phyloP scores from a whole-genome alignment of 345 rosid species.

The Isatis tinctoria region DNA sequence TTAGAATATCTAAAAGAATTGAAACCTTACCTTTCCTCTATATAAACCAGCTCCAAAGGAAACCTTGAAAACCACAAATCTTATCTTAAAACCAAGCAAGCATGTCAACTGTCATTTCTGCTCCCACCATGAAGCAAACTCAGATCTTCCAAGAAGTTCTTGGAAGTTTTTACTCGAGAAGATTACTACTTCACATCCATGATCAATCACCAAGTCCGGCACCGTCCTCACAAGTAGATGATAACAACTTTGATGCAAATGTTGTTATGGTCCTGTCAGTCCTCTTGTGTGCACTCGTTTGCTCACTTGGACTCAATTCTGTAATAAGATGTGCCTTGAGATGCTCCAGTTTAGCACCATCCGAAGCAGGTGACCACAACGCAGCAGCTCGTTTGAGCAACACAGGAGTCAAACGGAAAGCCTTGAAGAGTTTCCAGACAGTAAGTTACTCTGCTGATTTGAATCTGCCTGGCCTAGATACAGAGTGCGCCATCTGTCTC shows the following conservation, averaged over 20 bases:
- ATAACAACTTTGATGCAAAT: constrained; percentile 59
- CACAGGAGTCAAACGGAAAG: constrained; percentile 72
- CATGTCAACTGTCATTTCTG: constrained; percentile 5
- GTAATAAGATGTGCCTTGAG: constrained; percentile 65
- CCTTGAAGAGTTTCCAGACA: constrained; percentile 60
- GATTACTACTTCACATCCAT: neutral
- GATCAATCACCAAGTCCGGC: constrained; percentile 32
- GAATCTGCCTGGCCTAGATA: constrained; percentile 48
- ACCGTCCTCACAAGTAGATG: constrained; percentile 9
- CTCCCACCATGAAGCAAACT: constrained; percentile 15
- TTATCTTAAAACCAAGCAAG: constrained; percentile 20
- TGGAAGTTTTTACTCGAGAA: constrained; percentile 30
- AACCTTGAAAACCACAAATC: constrained; percentile 11
- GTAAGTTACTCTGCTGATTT: constrained; percentile 51
- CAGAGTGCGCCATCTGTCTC: constrained; percentile 76
- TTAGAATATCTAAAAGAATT: constrained; percentile 10
- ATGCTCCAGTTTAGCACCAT: constrained; percentile 44
- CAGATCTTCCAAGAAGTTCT: constrained; percentile 21
- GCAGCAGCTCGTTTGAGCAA: constrained; percentile 41
- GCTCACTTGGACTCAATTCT: constrained; percentile 72
- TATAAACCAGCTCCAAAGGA: constrained; percentile 19
- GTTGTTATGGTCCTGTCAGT: constrained; percentile 81
- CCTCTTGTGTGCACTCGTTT: constrained; percentile 73
- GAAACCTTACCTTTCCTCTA: constrained; percentile 26
- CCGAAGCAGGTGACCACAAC: constrained; percentile 26